Evolutionary conservation across 495 filamentous ascomycete genomes (phyloP).

Genomic region (Penicillium cataractarum): DNA sequence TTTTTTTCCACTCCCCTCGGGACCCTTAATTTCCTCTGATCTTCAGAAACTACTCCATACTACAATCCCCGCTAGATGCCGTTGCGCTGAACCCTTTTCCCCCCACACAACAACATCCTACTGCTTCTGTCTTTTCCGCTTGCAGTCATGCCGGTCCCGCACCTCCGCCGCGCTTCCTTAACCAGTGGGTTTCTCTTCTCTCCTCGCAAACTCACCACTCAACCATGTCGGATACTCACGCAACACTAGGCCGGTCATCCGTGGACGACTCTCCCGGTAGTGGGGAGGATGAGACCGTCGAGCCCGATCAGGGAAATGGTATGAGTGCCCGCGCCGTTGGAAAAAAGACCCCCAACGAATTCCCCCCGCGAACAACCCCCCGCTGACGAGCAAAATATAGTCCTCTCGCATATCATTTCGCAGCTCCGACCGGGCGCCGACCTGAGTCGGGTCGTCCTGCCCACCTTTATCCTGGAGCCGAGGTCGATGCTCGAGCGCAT

Average conservation of each 20-base stretch:
- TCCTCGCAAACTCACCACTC: constrained; percentile 1
- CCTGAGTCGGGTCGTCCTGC: constrained; percentile 88
- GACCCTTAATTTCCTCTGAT: background rate
- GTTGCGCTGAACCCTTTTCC: background rate
- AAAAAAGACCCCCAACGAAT: background rate
- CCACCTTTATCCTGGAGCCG: constrained; percentile 97
- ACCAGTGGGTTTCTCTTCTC: constrained; percentile 29
- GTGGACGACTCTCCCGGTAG: constrained; percentile 49
- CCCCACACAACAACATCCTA: background rate
- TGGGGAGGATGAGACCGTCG: constrained; percentile 77
- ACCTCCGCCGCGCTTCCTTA: constrained; percentile 36
- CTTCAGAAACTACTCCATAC: background rate
- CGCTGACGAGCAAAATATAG: constrained; percentile 42
- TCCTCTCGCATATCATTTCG: constrained; percentile 93
- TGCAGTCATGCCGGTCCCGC: constrained; percentile 37
- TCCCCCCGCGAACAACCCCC: background rate
- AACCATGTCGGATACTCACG: constrained; percentile 40
- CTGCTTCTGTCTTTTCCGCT: constrained; percentile 21
- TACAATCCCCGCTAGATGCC: background rate
- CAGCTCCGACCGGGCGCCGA: constrained; percentile 95
- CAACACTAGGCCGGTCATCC: constrained; percentile 56
- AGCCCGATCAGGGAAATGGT: constrained; percentile 67
- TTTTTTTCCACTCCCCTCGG: background rate
- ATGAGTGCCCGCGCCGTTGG: constrained; percentile 8
- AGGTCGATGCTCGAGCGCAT: constrained; percentile 98